Conservation (phyloP, 768 basidiomycete species). For the Lactifluus rugatus region DNA sequence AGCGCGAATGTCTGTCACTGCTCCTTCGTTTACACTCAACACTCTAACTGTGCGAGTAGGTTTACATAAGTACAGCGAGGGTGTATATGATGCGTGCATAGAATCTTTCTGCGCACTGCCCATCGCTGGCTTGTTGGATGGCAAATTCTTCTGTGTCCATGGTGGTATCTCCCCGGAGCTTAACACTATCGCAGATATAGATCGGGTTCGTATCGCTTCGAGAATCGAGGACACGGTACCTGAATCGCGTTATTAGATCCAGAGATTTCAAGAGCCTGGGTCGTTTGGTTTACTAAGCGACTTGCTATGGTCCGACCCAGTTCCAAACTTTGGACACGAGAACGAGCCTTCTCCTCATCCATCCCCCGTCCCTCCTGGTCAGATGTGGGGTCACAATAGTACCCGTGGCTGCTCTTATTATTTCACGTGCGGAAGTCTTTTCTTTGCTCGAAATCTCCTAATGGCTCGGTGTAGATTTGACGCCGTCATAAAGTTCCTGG, state of each 20-base stretch:
- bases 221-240: not conserved
- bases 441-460: not conserved
- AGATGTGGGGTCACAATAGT: constrained; percentile 67
- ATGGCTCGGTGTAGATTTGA: constrained; percentile 43
- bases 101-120: constrained; percentile 87
- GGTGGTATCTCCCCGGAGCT: constrained; percentile 91
- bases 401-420: constrained; percentile 88
- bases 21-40: not conserved
- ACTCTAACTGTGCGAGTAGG: constrained; percentile 33
- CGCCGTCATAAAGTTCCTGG: constrained; percentile 89
- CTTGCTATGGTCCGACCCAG: constrained; percentile 92
- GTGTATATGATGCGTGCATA: constrained; percentile 88
- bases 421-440: constrained; percentile 60
- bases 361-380: constrained; percentile 45
- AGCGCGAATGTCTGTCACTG: constrained; percentile 73
- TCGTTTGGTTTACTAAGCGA: constrained; percentile 89
- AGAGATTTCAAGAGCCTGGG: constrained; percentile 91
- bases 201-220: constrained; percentile 36
- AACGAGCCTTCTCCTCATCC: constrained; percentile 41
- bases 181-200: constrained; percentile 65
- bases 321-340: constrained; percentile 82
- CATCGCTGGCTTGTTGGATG: constrained; percentile 84
- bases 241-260: constrained; percentile 41
- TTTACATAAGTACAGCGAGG: constrained; percentile 79
- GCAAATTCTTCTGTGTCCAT: constrained; percentile 95